A percentile compares a stretch with the other conserved stretches of the same genome.
phyloP scores from a whole-genome alignment of 352 stramenopile species.

The Pilasporangium apinafurcum region DNA sequence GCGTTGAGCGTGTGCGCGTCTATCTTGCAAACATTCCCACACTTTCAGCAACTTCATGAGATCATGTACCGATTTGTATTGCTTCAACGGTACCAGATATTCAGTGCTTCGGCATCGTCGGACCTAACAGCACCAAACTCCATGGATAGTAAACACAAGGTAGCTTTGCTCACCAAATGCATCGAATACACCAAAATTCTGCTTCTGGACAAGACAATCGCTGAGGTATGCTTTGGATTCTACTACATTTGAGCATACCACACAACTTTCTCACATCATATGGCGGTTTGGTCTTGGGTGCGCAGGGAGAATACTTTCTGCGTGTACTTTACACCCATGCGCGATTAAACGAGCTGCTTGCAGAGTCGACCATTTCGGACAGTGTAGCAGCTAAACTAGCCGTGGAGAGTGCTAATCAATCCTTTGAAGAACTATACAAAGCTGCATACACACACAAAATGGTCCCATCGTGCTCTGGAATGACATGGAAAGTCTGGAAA shows the following conservation, averaged over 20 bases:
- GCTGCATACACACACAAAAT: background rate
- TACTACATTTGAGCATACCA: background rate
- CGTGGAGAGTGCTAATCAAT: conserved; percentile 22
- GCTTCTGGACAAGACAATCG: conserved; percentile 30
- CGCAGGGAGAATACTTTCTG: conserved; percentile 22
- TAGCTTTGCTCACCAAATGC: conserved; percentile 33
- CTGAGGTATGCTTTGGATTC: conserved; percentile 8
- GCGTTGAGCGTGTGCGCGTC: conserved; percentile 39
- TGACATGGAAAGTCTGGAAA: conserved; percentile 30
- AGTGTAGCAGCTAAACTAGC: conserved; percentile 9
- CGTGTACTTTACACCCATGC: conserved; percentile 59
- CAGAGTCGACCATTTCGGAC: conserved; percentile 8
- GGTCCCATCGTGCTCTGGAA: conserved; percentile 3
- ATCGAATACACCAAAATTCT: conserved; percentile 45
- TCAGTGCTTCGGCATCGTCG: conserved; percentile 6
- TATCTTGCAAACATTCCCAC: conserved; percentile 48
- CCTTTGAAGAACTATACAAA: conserved; percentile 47
- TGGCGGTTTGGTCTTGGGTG: background rate
- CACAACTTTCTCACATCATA: background rate
- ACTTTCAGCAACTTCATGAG: conserved; percentile 25
- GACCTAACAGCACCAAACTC: background rate
- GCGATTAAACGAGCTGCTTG: conserved; percentile 50
- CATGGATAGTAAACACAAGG: conserved; percentile 10
- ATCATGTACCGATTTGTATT: conserved; percentile 46
- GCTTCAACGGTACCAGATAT: conserved; percentile 51